A percentile compares a stretch with the other conserved stretches of the same genome.
phyloP scores from a whole-genome alignment of 306 rosid genomes.

The Cucurbita argyrosperma region DNA sequence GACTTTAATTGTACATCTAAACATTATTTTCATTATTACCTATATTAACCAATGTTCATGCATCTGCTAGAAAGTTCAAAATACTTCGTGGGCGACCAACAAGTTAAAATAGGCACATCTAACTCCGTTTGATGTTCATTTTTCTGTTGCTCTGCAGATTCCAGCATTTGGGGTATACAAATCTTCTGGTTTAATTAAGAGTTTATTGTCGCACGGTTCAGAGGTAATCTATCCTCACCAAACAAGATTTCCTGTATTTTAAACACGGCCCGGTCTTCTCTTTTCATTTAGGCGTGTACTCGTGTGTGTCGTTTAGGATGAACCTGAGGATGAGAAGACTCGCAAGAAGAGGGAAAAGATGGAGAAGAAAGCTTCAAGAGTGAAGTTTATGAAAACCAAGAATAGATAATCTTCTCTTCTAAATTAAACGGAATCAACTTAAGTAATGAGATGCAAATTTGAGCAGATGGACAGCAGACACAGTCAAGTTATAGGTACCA shows the following conservation, averaged over 20 bases:
- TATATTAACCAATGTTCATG: neutral
- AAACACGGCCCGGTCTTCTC: neutral
- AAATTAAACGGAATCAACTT: neutral
- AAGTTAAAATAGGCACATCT: too few species aligned
- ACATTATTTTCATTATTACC: too few species aligned
- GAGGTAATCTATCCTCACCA: constrained; percentile 27
- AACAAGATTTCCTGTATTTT: neutral
- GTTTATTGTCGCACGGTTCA: constrained; percentile 51
- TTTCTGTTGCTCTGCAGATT: constrained; percentile 37
- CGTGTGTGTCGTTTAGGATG: constrained; percentile 33
- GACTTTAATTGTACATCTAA: neutral
- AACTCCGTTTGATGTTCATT: neutral
- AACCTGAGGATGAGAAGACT: constrained; percentile 69
- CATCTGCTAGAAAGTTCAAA: neutral
- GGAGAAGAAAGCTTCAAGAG: constrained; percentile 84
- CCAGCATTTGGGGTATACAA: constrained; percentile 82
- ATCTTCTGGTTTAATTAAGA: constrained; percentile 59
- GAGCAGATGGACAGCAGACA: neutral
- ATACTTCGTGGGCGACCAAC: neutral
- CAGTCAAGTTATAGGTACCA: neutral
- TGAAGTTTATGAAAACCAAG: constrained; percentile 61
- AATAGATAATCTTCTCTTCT: constrained; percentile 26
- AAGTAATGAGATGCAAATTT: neutral
- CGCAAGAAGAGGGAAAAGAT: constrained; percentile 91
- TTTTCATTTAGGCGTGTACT: constrained; percentile 2